These are phyloP conservation scores for Russula sp. DNA, from an alignment of 768 basidiomycete species.

Conservation along the genomic window DNA sequence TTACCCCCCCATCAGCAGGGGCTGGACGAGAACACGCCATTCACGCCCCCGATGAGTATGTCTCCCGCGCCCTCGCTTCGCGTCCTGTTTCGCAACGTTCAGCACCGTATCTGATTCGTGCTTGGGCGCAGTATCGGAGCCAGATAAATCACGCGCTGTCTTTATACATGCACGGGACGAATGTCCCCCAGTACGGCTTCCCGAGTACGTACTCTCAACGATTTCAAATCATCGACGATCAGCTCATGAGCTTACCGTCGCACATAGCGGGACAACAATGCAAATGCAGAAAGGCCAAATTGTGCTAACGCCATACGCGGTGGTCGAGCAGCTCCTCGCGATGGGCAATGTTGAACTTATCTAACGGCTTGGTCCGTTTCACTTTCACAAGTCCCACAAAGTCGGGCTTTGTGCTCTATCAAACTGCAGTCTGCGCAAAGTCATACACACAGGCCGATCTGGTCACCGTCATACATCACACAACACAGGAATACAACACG, in stretches of 20 bases:
- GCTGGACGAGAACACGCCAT: slow-evolving; percentile 65
- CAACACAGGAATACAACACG: neutral
- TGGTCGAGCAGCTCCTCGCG: slow-evolving; percentile 65
- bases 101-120: slow-evolving; percentile 10
- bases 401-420: neutral
- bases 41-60: slow-evolving; percentile 71
- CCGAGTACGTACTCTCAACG: slow-evolving; percentile 45
- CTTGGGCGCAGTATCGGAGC: slow-evolving; percentile 53
- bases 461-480: neutral
- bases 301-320: slow-evolving; percentile 66
- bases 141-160: slow-evolving; percentile 69
- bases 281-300: slow-evolving; percentile 79
- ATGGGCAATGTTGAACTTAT: slow-evolving; percentile 74
- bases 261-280: slow-evolving; percentile 54
- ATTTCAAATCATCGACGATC: neutral
- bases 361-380: slow-evolving; percentile 31
- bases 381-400: neutral
- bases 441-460: neutral
- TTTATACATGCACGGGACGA: slow-evolving; percentile 70
- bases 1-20: slow-evolving; percentile 71
- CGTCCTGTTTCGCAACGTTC: neutral
- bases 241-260: neutral
- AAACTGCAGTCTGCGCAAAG: neutral
- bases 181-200: slow-evolving; percentile 61
- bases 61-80: slow-evolving; percentile 12